Percentiles rank a stretch among this genome's conserved stretches.
Conservation (phyloP, 139 green algal species). For the Chlamydomonas schloesseri region DNA sequence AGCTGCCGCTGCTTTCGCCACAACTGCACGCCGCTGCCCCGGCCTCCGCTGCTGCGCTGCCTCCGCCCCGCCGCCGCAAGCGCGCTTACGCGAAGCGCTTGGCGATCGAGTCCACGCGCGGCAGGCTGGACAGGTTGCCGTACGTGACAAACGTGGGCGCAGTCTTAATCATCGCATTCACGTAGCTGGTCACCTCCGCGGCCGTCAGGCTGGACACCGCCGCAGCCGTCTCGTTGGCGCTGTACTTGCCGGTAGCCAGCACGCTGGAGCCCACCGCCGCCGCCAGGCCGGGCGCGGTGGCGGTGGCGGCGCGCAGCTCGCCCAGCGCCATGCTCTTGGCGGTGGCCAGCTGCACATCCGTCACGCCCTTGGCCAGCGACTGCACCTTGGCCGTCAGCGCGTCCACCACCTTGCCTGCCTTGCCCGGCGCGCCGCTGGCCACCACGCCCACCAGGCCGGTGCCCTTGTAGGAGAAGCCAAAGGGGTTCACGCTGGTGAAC, state of each 20-base stretch:
- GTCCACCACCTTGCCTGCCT: slow-evolving; percentile 42
- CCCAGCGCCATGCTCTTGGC: slow-evolving; percentile 57
- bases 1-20: no score
- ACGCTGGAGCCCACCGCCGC: slow-evolving; percentile 32
- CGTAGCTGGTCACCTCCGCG: slow-evolving; percentile 40
- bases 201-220: slow-evolving; percentile 39
- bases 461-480: slow-evolving; percentile 58
- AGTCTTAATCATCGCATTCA: slow-evolving; percentile 35
- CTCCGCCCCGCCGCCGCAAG: not conserved
- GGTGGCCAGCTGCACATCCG: slow-evolving; percentile 45
- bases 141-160: slow-evolving; percentile 50
- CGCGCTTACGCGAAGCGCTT: slow-evolving; percentile 41
- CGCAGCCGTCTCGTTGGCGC: slow-evolving; percentile 24
- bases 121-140: slow-evolving; percentile 51
- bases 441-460: slow-evolving; percentile 58
- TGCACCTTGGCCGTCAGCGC: slow-evolving; percentile 54
- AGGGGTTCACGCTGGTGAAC: slow-evolving; percentile 40
- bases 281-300: slow-evolving; percentile 16
- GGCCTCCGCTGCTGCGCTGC: not conserved
- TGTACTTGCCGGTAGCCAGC: slow-evolving; percentile 55
- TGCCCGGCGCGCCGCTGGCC: slow-evolving; percentile 11
- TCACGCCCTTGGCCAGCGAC: slow-evolving; percentile 44
- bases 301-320: slow-evolving; percentile 22
- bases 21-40: no score
- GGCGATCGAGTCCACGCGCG: slow-evolving; percentile 26